A percentile compares a stretch with the other conserved stretches of the same genome.
Conservation (phyloP, 2,329 filamentous ascomycete species). For the Capronia coronata region DNA sequence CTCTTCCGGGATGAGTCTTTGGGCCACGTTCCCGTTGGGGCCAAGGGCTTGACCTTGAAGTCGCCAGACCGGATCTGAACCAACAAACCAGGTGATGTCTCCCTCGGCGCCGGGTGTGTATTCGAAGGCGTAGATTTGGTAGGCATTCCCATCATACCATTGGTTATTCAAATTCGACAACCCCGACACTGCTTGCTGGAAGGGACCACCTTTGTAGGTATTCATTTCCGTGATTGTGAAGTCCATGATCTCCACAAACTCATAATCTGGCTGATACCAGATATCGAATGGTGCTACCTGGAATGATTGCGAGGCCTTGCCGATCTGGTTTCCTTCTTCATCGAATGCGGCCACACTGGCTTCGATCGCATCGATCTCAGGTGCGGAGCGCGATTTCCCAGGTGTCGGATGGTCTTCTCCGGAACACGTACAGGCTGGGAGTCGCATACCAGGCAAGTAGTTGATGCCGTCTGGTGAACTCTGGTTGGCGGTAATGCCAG, state of each 20-base stretch:
- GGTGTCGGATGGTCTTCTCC: constrained; percentile 59
- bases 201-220: constrained; percentile 54
- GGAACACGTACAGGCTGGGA: constrained; percentile 61
- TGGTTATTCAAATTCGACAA: constrained; percentile 57
- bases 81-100: constrained; percentile 63
- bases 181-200: constrained; percentile 58
- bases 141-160: constrained; percentile 60
- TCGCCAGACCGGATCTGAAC: constrained; percentile 56
- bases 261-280: constrained; percentile 60
- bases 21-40: constrained; percentile 64
- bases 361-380: constrained; percentile 67
- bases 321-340: constrained; percentile 48
- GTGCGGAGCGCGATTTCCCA: constrained; percentile 59
- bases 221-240: constrained; percentile 52
- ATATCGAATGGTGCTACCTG: constrained; percentile 65
- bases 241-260: constrained; percentile 62
- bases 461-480: constrained; percentile 61
- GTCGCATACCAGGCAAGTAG: constrained; percentile 61
- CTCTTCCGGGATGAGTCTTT: constrained; percentile 59
- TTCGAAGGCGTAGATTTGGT: constrained; percentile 59
- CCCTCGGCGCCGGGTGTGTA: constrained; percentile 55
- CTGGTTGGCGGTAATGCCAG: constrained; percentile 66
- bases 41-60: constrained; percentile 54
- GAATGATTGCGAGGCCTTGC: constrained; percentile 59
- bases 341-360: constrained; percentile 54